phyloP scores from a whole-genome alignment of 805 yeast species.

The Ogataea henricii region DNA sequence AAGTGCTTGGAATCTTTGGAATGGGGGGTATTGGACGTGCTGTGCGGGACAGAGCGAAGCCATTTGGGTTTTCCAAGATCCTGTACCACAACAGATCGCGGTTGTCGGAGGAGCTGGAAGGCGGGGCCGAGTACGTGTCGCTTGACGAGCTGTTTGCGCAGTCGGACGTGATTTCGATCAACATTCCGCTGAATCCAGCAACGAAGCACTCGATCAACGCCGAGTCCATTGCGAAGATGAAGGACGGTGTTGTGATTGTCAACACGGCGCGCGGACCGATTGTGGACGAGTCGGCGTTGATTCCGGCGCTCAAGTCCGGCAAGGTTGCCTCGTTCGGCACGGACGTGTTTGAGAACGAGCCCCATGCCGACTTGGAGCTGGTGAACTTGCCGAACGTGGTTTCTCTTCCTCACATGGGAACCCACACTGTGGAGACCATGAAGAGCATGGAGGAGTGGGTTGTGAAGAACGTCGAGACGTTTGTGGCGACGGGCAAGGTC shows the following conservation, averaged over 20 bases:
- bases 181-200: slow-evolving; percentile 71
- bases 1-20: slow-evolving; percentile 78
- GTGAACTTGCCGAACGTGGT: slow-evolving; percentile 66
- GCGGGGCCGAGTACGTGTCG: slow-evolving; percentile 67
- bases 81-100: slow-evolving; percentile 70
- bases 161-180: slow-evolving; percentile 72
- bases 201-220: slow-evolving; percentile 72
- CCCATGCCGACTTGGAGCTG: slow-evolving; percentile 65
- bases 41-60: slow-evolving; percentile 66
- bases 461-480: slow-evolving; percentile 64
- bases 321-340: slow-evolving; percentile 68
- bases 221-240: slow-evolving; percentile 65
- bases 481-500: slow-evolving; percentile 66
- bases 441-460: slow-evolving; percentile 79
- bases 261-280: slow-evolving; percentile 92
- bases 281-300: slow-evolving; percentile 63
- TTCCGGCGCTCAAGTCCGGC: slow-evolving; percentile 58
- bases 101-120: slow-evolving; percentile 62
- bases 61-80: slow-evolving; percentile 74
- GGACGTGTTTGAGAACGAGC: slow-evolving; percentile 79
- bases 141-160: slow-evolving; percentile 65
- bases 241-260: slow-evolving; percentile 73
- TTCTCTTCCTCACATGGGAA: slow-evolving; percentile 88
- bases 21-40: slow-evolving; percentile 91
- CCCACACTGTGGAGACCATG: slow-evolving; percentile 74